Conservation (phyloP, 805 yeast species). For the Saturnispora ahearnii region DNA sequence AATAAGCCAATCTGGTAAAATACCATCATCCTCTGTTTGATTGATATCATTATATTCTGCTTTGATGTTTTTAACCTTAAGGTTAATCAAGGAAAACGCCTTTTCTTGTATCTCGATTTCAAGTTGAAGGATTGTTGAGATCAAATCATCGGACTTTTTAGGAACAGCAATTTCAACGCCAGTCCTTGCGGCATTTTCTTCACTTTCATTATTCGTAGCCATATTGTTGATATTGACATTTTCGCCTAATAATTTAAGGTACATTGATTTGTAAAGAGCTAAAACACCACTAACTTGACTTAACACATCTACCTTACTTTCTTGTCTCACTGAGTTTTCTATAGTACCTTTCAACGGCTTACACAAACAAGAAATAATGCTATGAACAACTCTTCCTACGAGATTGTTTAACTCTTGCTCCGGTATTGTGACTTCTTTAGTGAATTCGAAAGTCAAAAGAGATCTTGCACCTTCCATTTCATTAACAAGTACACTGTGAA, state of each 20-base stretch:
- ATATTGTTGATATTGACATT: slow-evolving; percentile 9
- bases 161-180: slow-evolving; percentile 6
- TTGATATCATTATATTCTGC: slow-evolving; percentile 10
- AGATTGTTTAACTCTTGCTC: slow-evolving; percentile 19
- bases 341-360: slow-evolving; percentile 54
- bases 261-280: slow-evolving; percentile 64
- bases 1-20: slow-evolving; percentile 78
- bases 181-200: not conserved
- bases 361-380: slow-evolving; percentile 44
- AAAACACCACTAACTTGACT: slow-evolving; percentile 55
- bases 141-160: slow-evolving; percentile 6
- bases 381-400: slow-evolving; percentile 34
- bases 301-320: slow-evolving; percentile 45
- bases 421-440: slow-evolving; percentile 3
- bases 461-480: slow-evolving; percentile 70
- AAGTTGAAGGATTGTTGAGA: slow-evolving; percentile 25
- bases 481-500: slow-evolving; percentile 78
- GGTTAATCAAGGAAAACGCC: slow-evolving; percentile 32
- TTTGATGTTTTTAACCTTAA: slow-evolving; percentile 30
- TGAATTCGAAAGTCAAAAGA: slow-evolving; percentile 40
- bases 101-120: slow-evolving; percentile 30
- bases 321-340: slow-evolving; percentile 61
- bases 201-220: not conserved
- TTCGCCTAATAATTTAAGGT: slow-evolving; percentile 32
- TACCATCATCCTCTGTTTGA: slow-evolving; percentile 42